Evolutionary conservation across 768 basidiomycete species (phyloP).

Genomic region (Podaxis mareebaensis): DNA sequence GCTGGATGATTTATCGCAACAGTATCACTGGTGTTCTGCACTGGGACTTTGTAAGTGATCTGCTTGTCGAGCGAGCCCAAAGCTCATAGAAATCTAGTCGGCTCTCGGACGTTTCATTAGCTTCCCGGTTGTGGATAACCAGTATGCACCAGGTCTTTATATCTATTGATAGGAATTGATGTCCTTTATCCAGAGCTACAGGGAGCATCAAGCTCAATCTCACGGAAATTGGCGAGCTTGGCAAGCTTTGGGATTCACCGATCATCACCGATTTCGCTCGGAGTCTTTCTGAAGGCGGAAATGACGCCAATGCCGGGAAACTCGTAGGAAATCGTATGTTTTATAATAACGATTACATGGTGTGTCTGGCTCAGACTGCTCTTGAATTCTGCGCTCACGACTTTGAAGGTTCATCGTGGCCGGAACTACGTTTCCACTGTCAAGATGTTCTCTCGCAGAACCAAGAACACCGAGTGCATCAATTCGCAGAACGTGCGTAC

Average conservation of each 20-base stretch:
- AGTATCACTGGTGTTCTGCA: conserved; percentile 54
- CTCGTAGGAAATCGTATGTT: conserved; percentile 64
- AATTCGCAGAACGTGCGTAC: conserved; percentile 58
- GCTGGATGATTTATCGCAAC: conserved; percentile 74
- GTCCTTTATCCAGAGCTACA: conserved; percentile 45
- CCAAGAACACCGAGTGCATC: conserved; percentile 63
- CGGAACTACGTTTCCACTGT: conserved; percentile 57
- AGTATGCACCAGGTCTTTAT: conserved; percentile 29
- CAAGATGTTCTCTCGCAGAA: conserved; percentile 63
- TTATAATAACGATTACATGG: conserved; percentile 71
- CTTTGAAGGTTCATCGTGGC: conserved; percentile 60
- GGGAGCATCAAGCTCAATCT: conserved; percentile 58
- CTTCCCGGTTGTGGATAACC: conserved; percentile 54
- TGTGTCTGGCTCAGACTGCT: conserved; percentile 23
- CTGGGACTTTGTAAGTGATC: conserved; percentile 67
- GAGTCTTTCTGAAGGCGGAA: conserved; percentile 34
- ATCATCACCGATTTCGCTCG: conserved; percentile 39
- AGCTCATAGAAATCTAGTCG: conserved; percentile 41
- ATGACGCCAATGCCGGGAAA: conserved; percentile 54
- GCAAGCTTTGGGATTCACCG: conserved; percentile 50
- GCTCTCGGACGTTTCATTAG: conserved; percentile 64
- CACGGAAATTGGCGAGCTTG: conserved; percentile 49
- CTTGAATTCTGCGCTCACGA: conserved; percentile 2
- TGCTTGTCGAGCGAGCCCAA: neutral
- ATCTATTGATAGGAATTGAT: neutral